phyloP scores from a whole-genome alignment of 148 eudicot genomes.

The Silene uniflora region DNA sequence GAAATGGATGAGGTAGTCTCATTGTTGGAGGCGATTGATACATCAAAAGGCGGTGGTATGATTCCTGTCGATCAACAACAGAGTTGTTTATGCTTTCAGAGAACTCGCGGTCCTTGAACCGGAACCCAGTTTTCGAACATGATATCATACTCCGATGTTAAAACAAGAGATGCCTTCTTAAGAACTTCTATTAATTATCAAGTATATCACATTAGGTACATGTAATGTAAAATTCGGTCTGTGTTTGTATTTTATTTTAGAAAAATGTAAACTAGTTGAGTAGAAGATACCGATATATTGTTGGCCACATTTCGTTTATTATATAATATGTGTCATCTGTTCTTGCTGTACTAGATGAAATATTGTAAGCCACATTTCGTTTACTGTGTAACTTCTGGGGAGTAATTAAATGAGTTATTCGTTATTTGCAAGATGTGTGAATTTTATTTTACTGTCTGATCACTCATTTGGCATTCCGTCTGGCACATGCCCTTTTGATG shows the following conservation, averaged over 20 bases:
- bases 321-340: not conserved
- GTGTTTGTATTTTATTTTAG: conserved; percentile 1
- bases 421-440: too few relatives aligned
- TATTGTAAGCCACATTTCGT: conserved; percentile 9
- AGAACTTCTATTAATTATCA: conserved; percentile 3
- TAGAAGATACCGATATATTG: conserved; percentile 8
- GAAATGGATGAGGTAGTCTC: conserved; percentile 84
- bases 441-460: too few relatives aligned
- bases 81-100: conserved; percentile 63
- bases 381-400: not conserved
- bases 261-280: conserved; percentile 1
- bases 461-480: too few relatives aligned
- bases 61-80: conserved; percentile 66
- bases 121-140: not conserved
- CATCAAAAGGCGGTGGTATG: conserved; percentile 92
- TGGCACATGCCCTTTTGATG: too few relatives aligned
- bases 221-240: not conserved
- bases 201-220: conserved; percentile 3
- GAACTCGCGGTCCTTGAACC: conserved; percentile 58
- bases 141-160: conserved; percentile 12
- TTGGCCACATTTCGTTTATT: not conserved
- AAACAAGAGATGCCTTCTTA: not conserved
- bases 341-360: not conserved
- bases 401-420: not conserved
- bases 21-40: conserved; percentile 77